phyloP scores from a whole-genome alignment of 208 protist species.

The Leishmania arabica region DNA sequence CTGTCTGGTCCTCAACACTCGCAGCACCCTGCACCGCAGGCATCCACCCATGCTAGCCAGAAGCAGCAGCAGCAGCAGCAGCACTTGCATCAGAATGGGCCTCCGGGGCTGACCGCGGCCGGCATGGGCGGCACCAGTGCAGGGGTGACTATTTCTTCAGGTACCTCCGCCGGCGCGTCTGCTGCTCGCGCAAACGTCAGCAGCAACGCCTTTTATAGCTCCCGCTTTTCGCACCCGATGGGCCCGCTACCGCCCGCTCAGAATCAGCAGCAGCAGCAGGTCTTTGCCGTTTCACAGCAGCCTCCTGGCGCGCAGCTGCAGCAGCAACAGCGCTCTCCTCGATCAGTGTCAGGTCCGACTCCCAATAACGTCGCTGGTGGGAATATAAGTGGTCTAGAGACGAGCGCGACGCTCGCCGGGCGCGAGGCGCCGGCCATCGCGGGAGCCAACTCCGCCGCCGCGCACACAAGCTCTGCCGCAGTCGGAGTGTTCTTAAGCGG shows the following conservation, averaged over 20 bases:
- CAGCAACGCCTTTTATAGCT: conserved; percentile 10
- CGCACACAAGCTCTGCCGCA: conserved; percentile 31
- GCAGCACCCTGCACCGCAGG: neutral
- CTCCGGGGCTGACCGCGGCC: neutral
- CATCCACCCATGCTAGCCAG: neutral
- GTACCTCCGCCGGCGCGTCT: neutral
- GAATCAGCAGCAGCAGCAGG: conserved; percentile 1
- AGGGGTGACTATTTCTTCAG: neutral
- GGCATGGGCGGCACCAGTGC: neutral
- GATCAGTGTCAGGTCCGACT: neutral
- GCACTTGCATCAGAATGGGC: neutral
- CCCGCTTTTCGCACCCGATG: neutral
- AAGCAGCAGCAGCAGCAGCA: conserved; percentile 6
- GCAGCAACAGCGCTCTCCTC: conserved; percentile 20
- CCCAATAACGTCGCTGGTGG: neutral
- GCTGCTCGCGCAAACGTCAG: neutral
- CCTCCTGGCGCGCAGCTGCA: conserved; percentile 1
- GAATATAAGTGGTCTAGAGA: conserved; percentile 10
- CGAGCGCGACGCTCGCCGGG: neutral
- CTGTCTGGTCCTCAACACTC: conserved; percentile 4
- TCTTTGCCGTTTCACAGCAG: neutral
- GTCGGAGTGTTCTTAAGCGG: conserved; percentile 42
- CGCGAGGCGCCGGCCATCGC: conserved; percentile 42
- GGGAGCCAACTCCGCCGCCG: conserved; percentile 35
- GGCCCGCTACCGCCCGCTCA: neutral